Evolutionary conservation across 345 rosid species (phyloP), one percentile per base, ranked within the genome.

Genomic region (Euclidium syriacum): DNA sequence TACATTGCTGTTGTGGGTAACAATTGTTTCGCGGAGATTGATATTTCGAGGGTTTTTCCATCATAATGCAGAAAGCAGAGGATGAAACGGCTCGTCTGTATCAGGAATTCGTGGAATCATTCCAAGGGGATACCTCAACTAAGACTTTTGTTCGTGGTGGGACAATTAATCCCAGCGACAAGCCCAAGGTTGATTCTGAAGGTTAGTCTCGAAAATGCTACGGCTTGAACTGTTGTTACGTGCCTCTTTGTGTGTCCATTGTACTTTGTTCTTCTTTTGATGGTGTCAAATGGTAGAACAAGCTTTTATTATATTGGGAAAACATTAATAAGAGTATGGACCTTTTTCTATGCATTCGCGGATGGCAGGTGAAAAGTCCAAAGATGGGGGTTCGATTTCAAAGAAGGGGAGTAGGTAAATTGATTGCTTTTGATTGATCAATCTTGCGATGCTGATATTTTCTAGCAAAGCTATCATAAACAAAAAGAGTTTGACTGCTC

Each of bases 291-390:
- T 80, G 79, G 75, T 90, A 75, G 68, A 72, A 39, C 67, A 53
- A 68, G 76, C 66, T 81, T 84, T 52, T 72, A 19, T 80, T 76
- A 75, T 85, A 73, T 52, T 32, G 79, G 78, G 62, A 65, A 78
- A 79, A 80, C 77, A 79, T 87, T 90, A 90, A 81, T 95, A 95
- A 81, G 80, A 80, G 77, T 78, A 86, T 84, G 97, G 96, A 67
- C 79, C 86, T 81, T 78, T 94, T 85, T 83, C 79, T 81, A 90
- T 90, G 85, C 96, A 75, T 94, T 86, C 92, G 64, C 94, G 96
- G 90, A 85, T 91, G 96, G 91, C 96, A 92, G 98, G 96, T 89
- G 98, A 92, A 92, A 94, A 86, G 97, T 84, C 96, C 78, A 95
- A 88, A 90, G 99, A 95, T 83, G 99, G 91, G 85, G 82, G 87